phyloP scores from a whole-genome alignment of 2,329 filamentous ascomycete genomes.

The Colletotrichum viniferum region DNA sequence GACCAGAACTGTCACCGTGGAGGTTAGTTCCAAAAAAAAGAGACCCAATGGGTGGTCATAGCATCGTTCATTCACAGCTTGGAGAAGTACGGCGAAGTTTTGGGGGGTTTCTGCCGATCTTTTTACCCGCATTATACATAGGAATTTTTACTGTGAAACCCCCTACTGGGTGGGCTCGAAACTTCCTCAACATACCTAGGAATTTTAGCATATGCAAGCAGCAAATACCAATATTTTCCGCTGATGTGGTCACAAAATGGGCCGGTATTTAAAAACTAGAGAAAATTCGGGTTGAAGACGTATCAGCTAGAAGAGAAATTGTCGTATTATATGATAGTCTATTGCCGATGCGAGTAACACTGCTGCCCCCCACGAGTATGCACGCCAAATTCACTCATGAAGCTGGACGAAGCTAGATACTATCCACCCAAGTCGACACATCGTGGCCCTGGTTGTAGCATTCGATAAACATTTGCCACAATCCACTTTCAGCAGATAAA shows the following conservation, averaged over 20 bases:
- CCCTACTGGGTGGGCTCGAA: too few species aligned
- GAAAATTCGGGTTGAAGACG: neutral
- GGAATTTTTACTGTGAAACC: too few species aligned
- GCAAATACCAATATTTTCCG: neutral
- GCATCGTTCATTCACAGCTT: too few species aligned
- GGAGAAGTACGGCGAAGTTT: too few species aligned
- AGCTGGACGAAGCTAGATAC: neutral
- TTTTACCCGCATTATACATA: too few species aligned
- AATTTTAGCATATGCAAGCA: neutral
- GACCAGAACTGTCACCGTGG: constrained; percentile 7
- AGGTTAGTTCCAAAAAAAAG: neutral
- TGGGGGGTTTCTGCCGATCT: too few species aligned
- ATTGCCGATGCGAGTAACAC: neutral
- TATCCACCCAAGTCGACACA: neutral
- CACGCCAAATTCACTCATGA: neutral
- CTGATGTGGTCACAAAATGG: neutral
- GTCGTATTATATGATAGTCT: neutral
- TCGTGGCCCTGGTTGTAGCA: neutral
- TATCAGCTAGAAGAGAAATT: neutral
- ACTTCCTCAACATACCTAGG: too few species aligned
- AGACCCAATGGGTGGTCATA: too few species aligned
- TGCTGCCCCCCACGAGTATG: too few species aligned
- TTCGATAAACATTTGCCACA: neutral
- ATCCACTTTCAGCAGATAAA: neutral
- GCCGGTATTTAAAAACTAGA: neutral